Base-by-base conservation (phyloP, 2,329 filamentous ascomycete genomes). In the Ophiocordyceps sinensis region DNA sequence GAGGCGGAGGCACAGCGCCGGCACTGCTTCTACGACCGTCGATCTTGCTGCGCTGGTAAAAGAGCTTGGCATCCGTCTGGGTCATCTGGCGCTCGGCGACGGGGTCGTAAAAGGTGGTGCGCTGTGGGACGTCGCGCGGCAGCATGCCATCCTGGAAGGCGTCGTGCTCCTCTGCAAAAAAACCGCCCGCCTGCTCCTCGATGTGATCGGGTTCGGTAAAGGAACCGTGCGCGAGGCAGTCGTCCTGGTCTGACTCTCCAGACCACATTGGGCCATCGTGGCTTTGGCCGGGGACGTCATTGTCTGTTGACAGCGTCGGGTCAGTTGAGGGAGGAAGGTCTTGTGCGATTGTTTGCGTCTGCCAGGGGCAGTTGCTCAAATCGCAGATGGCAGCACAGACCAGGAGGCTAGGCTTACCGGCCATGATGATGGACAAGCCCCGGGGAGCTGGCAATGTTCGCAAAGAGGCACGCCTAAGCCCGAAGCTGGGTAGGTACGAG, bases 51-150 rank as follows among this genome's bases (percentile, higher is more conserved):
- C 85, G 75, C 64, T 95, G 89, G 60, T 94, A 98, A 65, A 96
- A 94, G 47, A 95, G 73, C 62, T 94, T 96, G 44, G 89, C 85
- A 58, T 98, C 91, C 23, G 85, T 81, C 60, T 94, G 87, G 54
- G 82, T 93, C 78, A 94, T 83, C 55, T 89, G 85, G 53, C 91
- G 93, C 62, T 98, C 91, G 41, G 85, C 84, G 40, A 89, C 82
- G 54, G 89, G 86, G 61, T 95, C 88, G 64, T 94, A 95, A 57
- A 87, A 93, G 17, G 88, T 85, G 9, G 87, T 94, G 57, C 80
- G 81, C 45, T 71, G 71, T 29, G 75, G 75, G 40, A 75, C 56
- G 53, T 81, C 77, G 45, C 77, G 67, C 19, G 67, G 65, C 10
- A 81, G 65, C 68, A 80, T 75, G 41, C 75, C 75, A 28, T 74